Percentiles rank a stretch among this genome's conserved stretches.
Conservation (phyloP, 495 filamentous ascomycete genomes). For the Aspergillus steynii region DNA sequence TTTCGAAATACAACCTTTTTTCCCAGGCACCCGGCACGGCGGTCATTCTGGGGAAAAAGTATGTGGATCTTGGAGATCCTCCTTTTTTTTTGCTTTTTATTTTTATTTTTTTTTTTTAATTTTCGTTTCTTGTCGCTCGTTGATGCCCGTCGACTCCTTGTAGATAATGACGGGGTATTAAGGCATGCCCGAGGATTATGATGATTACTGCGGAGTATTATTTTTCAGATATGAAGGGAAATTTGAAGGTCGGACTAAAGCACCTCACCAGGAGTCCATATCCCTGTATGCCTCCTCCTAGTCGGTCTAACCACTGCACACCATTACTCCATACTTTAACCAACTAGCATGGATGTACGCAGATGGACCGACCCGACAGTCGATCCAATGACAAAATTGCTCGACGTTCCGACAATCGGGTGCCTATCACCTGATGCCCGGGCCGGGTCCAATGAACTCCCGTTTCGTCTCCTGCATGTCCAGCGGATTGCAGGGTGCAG, state of each 20-base stretch:
- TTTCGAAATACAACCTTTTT: neutral
- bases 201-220: neutral
- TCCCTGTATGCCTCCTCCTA: slow-evolving; percentile 7
- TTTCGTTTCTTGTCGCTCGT: slow-evolving; percentile 2
- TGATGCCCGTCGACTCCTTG: neutral
- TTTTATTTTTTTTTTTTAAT: no score
- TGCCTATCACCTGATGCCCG: slow-evolving; percentile 13
- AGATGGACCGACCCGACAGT: slow-evolving; percentile 6
- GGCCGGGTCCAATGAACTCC: neutral
- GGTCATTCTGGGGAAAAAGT: slow-evolving; percentile 32
- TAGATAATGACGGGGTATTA: neutral
- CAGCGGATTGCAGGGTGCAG: slow-evolving; percentile 1
- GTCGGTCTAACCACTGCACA: slow-evolving; percentile 2
- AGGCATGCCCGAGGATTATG: neutral
- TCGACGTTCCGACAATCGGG: slow-evolving; percentile 11
- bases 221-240: neutral
- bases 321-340: slow-evolving; percentile 4
- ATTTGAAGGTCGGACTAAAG: neutral
- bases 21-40: slow-evolving; percentile 27
- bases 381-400: slow-evolving; percentile 3
- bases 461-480: neutral
- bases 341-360: slow-evolving; percentile 2
- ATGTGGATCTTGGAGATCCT: slow-evolving; percentile 32
- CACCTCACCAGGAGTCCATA: neutral
- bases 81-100: neutral